Conservation (phyloP, 2,329 filamentous ascomycete genomes). For the Cladosporium sp. region DNA sequence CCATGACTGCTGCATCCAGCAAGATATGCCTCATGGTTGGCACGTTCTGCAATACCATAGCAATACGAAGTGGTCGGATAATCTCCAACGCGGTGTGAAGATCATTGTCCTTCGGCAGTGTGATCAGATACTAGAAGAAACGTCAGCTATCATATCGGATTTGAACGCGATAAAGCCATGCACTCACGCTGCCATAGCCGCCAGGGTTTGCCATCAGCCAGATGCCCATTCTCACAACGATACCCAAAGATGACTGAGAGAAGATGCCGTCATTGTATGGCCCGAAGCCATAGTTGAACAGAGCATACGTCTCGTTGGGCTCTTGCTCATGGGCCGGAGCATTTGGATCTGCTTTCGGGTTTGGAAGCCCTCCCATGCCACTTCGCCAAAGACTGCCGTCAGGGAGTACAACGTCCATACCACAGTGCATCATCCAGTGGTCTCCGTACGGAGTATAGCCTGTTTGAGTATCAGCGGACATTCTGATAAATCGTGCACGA, state of each 20-base stretch:
- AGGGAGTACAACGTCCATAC: conserved; percentile 47
- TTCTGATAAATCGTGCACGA: not conserved
- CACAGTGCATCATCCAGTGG: conserved; percentile 48
- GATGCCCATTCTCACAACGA: conserved; percentile 54
- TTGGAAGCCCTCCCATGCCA: conserved; percentile 44
- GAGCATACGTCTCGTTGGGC: conserved; percentile 28
- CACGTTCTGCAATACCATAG: conserved; percentile 50
- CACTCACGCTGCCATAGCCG: conserved; percentile 36
- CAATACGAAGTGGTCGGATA: conserved; percentile 47
- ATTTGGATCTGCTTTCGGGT: conserved; percentile 27
- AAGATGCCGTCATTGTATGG: conserved; percentile 41
- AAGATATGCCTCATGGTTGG: conserved; percentile 49
- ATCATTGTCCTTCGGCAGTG: conserved; percentile 52
- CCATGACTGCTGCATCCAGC: conserved; percentile 47
- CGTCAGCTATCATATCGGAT: conserved; percentile 35
- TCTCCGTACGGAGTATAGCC: conserved; percentile 44
- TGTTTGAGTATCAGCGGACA: not conserved
- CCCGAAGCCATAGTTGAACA: conserved; percentile 40
- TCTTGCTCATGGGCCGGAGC: conserved; percentile 26
- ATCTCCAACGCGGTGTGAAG: conserved; percentile 51
- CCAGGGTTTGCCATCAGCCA: conserved; percentile 56
- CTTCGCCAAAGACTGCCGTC: conserved; percentile 42
- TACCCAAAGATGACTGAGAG: conserved; percentile 39
- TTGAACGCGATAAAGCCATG: not conserved
- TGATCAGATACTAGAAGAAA: conserved; percentile 37